A percentile compares a stretch with the other conserved stretches of the same genome.
phyloP scores from a whole-genome alignment of 768 basidiomycete species.

The Pulveroboletus sp. region DNA sequence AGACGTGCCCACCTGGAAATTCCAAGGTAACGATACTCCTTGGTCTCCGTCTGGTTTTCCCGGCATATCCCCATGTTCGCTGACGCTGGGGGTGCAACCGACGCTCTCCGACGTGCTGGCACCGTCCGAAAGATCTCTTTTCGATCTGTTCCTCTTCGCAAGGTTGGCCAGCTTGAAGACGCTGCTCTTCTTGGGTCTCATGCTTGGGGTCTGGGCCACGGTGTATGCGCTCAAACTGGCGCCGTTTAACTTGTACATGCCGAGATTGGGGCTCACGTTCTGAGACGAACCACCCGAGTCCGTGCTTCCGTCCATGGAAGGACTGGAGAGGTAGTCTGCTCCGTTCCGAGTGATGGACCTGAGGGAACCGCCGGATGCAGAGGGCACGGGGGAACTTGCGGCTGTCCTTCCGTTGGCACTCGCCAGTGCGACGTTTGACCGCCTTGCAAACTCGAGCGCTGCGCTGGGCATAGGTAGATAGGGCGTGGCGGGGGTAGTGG shows the following conservation, averaged over 20 bases:
- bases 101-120: slow-evolving; percentile 13
- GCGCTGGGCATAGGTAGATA: slow-evolving; percentile 1
- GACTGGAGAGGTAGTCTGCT: slow-evolving; percentile 8
- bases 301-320: slow-evolving; percentile 25
- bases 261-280: not conserved
- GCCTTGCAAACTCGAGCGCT: slow-evolving; percentile 4
- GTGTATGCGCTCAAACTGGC: slow-evolving; percentile 18
- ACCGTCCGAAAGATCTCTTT: slow-evolving; percentile 26
- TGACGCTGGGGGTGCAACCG: slow-evolving; percentile 10
- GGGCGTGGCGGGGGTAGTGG: slow-evolving; percentile 21
- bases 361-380: slow-evolving; percentile 18
- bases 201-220: slow-evolving; percentile 4
- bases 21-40: slow-evolving; percentile 66
- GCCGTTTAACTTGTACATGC: slow-evolving; percentile 12
- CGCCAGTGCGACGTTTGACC: not conserved
- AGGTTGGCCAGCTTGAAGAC: slow-evolving; percentile 37
- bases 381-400: slow-evolving; percentile 15
- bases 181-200: slow-evolving; percentile 28
- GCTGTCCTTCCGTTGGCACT: slow-evolving; percentile 6
- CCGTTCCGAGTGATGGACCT: slow-evolving; percentile 11
- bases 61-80: slow-evolving; percentile 6
- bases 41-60: slow-evolving; percentile 43
- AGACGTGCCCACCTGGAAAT: slow-evolving; percentile 54
- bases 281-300: slow-evolving; percentile 25
- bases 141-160: slow-evolving; percentile 32